Conservation (phyloP, 805 yeast species). For the Pichia nakasei region DNA sequence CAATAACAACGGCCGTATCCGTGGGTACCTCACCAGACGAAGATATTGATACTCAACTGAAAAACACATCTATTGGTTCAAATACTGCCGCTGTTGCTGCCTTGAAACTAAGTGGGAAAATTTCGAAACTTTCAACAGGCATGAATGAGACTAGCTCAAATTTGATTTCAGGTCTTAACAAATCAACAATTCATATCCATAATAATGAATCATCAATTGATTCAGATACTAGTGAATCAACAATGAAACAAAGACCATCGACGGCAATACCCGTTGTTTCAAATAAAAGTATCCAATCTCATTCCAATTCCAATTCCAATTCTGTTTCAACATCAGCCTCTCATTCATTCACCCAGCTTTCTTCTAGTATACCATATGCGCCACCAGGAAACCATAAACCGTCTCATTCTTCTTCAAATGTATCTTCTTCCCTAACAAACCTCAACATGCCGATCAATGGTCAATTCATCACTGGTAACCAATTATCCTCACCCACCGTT, state of each 20-base stretch:
- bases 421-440: constrained; percentile 8
- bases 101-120: neutral
- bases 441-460: constrained; percentile 45
- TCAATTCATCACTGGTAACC: constrained; percentile 50
- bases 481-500: constrained; percentile 65
- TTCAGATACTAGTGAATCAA: neutral
- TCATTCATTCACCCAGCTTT: constrained; percentile 33
- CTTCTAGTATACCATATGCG: constrained; percentile 58
- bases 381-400: constrained; percentile 54
- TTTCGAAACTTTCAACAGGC: neutral
- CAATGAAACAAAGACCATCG: neutral
- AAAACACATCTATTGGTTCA: neutral
- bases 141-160: neutral
- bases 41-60: constrained; percentile 6
- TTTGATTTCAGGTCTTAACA: neutral
- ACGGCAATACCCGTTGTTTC: neutral
- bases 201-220: neutral
- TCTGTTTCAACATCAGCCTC: constrained; percentile 5
- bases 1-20: constrained; percentile 28
- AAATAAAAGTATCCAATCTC: neutral
- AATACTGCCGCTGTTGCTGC: neutral
- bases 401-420: constrained; percentile 16
- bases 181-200: neutral
- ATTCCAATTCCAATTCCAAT: neutral
- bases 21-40: constrained; percentile 27